These are phyloP conservation scores for Bryum argenteum DNA, from an alignment of 225 moss, liverwort and hornwort genomes.

Conservation along the genomic window DNA sequence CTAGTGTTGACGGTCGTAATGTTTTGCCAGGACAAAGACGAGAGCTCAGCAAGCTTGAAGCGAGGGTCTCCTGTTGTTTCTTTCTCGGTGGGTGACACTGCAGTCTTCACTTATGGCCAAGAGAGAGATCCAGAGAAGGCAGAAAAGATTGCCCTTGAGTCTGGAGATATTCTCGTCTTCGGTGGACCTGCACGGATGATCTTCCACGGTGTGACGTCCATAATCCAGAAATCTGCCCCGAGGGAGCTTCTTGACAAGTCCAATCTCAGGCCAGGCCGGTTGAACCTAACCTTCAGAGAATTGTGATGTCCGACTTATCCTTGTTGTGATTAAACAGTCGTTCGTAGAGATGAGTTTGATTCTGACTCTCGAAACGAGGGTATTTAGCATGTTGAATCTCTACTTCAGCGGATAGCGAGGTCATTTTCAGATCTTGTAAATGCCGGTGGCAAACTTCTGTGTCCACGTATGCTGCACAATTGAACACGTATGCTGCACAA, in stretches of 20 bases:
- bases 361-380: too few relatives aligned
- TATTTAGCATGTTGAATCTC: too few relatives aligned
- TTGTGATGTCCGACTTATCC: slow-evolving; percentile 36
- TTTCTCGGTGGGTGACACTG: slow-evolving; percentile 89
- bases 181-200: slow-evolving; percentile 88
- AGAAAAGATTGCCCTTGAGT: slow-evolving; percentile 72
- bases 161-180: slow-evolving; percentile 90
- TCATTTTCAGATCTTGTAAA: too few relatives aligned
- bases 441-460: too few relatives aligned
- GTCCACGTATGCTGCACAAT: too few relatives aligned
- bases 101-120: slow-evolving; percentile 73
- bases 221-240: slow-evolving; percentile 65
- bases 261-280: slow-evolving; percentile 77
- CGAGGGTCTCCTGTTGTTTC: slow-evolving; percentile 81
- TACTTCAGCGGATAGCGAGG: too few relatives aligned
- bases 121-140: slow-evolving; percentile 58
- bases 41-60: slow-evolving; percentile 81
- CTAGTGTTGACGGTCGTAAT: slow-evolving; percentile 17
- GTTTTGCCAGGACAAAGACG: slow-evolving; percentile 82
- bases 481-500: too few relatives aligned
- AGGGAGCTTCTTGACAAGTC: slow-evolving; percentile 60
- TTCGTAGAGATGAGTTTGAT: too few relatives aligned
- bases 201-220: slow-evolving; percentile 71
- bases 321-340: too few relatives aligned
- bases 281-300: slow-evolving; percentile 87